Conservation (phyloP, 2,329 filamentous ascomycete species). For the Xylariaceae sp. region DNA sequence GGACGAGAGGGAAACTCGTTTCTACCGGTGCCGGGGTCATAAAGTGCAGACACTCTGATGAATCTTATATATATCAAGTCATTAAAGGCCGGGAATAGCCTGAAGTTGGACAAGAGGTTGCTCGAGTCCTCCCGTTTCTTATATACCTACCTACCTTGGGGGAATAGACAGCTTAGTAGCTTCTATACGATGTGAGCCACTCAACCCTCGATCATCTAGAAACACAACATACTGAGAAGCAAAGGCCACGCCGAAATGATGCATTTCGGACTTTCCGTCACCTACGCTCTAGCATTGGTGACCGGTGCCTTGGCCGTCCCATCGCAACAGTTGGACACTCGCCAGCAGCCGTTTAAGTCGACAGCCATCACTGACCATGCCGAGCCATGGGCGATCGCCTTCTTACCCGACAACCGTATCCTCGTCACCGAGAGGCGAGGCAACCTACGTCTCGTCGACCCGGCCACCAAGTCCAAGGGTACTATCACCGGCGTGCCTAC, state of each 20-base stretch:
- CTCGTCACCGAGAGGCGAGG: slow-evolving; percentile 23
- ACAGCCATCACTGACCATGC: slow-evolving; percentile 20
- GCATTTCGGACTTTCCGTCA: slow-evolving; percentile 22
- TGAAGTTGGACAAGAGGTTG: slow-evolving; percentile 20
- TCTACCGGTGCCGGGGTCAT: slow-evolving; percentile 5
- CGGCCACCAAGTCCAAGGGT: slow-evolving; percentile 12
- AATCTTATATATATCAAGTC: slow-evolving; percentile 13
- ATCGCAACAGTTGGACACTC: slow-evolving; percentile 23
- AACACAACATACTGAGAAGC: slow-evolving; percentile 22
- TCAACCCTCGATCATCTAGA: slow-evolving; percentile 12
- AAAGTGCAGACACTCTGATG: slow-evolving; percentile 18
- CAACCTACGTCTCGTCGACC: slow-evolving; percentile 22
- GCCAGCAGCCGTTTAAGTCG: slow-evolving; percentile 23
- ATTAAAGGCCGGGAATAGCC: slow-evolving; percentile 23
- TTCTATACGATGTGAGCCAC: slow-evolving; percentile 13
- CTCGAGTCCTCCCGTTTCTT: slow-evolving; percentile 17
- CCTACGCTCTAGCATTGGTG: slow-evolving; percentile 22
- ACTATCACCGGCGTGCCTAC: slow-evolving; percentile 19
- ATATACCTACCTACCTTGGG: slow-evolving; percentile 20
- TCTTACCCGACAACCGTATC: slow-evolving; percentile 20
- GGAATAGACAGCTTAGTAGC: slow-evolving; percentile 6
- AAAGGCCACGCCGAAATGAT: slow-evolving; percentile 19
- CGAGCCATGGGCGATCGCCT: slow-evolving; percentile 23
- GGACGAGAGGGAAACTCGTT: slow-evolving; percentile 10
- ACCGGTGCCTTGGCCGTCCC: slow-evolving; percentile 22